phyloP scores from a whole-genome alignment of 345 rosid species.

The Orychophragmus violaceus region DNA sequence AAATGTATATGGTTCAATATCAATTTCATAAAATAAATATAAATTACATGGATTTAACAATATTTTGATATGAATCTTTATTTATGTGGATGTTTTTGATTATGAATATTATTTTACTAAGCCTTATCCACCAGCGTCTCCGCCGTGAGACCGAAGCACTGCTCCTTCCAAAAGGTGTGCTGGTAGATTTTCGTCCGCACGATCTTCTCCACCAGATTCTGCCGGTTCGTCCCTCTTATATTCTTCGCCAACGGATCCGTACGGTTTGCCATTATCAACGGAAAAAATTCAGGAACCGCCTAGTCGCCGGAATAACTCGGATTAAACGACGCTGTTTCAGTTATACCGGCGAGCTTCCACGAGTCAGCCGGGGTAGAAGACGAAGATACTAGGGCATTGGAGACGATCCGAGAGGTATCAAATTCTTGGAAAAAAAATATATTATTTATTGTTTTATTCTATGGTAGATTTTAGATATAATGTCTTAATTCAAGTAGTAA shows the following conservation, averaged over 20 bases:
- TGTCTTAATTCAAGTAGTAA: neutral
- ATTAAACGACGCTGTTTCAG: neutral
- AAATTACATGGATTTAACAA: no score
- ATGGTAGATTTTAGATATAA: neutral
- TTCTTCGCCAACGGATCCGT: conserved; percentile 84
- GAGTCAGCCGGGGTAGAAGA: conserved; percentile 13
- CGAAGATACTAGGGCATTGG: conserved; percentile 14
- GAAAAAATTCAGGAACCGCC: neutral
- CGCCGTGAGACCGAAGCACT: conserved; percentile 82
- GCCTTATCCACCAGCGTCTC: conserved; percentile 91
- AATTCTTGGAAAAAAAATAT: neutral
- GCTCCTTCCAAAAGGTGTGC: conserved; percentile 89
- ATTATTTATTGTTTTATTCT: neutral
- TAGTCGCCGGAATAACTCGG: neutral
- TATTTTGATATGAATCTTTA: no score
- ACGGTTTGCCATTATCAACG: conserved; percentile 61
- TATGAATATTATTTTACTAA: no score
- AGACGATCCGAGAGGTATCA: neutral
- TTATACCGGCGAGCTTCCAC: neutral
- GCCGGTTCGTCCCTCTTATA: conserved; percentile 82
- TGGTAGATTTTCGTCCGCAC: conserved; percentile 72
- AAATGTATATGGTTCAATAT: no score
- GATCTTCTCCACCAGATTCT: conserved; percentile 82
- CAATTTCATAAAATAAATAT: no score
- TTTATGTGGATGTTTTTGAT: no score